Evolutionary conservation across 495 filamentous ascomycete genomes (phyloP), one percentile per base, ranked within the genome.

Genomic region (Sordaria brevicollis): DNA sequence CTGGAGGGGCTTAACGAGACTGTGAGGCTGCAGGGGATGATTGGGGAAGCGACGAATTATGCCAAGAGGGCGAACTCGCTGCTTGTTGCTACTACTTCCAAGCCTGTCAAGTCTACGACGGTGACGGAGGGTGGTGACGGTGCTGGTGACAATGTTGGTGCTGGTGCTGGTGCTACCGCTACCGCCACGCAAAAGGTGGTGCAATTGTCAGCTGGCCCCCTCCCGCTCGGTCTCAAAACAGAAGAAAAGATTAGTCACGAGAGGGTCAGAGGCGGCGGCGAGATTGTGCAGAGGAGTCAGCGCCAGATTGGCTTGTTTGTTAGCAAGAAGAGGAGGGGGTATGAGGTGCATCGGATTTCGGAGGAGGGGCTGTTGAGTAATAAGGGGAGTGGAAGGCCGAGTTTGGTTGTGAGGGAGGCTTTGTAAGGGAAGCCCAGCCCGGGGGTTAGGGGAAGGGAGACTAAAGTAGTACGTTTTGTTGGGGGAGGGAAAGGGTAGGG

Each of bases 1-100:
- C 81, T 95, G 36, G 90, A 92, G 35, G 92, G 91, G 17, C 84
- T 93, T 39, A 87, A 92, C 72, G 91, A 95, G 75, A 89, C 90
- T 0, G 85, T 85, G 4, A 89, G 89, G 67, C 81, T 95, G 41
- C 84, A 85, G 68, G 88, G 89, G 6, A 81, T 93, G 13, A 80
- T 93, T 9, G 83, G 86, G 17, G 92, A 93, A 73, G 88, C 91
- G 65, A 81, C 93, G 38, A 86, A 87, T 49, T 94, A 90, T 70
- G 85, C 83, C 4, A 83, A 87, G 72, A 80, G 74, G 19, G 74
- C 84, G 65, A 81, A 83, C 67, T 77, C 78, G 25, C 72, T 69
- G 1, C 65, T 71, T n/a, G 62, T 36, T 1, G 17, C 11, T 31
- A 25, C 49, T 17, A 6, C 21, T 15, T 21, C 49, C 6, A 67